Conservation (phyloP, 176 grass and related monocot species). For the Thinopyrum elongatum region DNA sequence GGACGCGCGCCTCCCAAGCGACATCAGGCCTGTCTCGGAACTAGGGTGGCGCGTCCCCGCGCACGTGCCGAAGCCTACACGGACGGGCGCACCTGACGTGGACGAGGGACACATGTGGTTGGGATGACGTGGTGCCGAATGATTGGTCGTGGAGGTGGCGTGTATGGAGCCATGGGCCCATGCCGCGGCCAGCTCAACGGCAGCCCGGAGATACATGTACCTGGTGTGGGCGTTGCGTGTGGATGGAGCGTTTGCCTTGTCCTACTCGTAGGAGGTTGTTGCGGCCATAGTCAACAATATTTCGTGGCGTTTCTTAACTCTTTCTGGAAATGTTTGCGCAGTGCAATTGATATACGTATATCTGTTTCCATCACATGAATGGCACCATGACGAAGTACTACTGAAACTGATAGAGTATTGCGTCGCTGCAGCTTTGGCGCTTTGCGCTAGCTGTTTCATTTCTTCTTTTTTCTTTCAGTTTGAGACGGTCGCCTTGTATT, state of each 20-base stretch:
- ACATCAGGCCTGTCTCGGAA: background rate
- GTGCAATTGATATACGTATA: background rate
- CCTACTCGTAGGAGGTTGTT: background rate
- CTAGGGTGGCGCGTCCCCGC: background rate
- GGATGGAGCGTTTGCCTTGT: background rate
- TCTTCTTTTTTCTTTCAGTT: background rate
- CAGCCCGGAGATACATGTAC: background rate
- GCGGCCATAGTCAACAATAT: background rate
- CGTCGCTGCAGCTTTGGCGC: background rate
- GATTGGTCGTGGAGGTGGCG: constrained; percentile 6
- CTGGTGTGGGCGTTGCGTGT: constrained; percentile 6
- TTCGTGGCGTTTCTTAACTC: no score
- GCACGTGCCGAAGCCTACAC: constrained; percentile 10
- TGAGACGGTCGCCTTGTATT: background rate
- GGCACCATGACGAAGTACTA: background rate
- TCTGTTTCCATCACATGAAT: background rate
- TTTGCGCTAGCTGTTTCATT: background rate
- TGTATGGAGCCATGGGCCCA: background rate
- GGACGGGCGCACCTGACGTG: background rate
- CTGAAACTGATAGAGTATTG: background rate
- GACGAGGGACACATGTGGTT: background rate
- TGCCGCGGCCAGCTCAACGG: constrained; percentile 15
- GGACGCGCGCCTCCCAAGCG: background rate
- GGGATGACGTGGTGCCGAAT: background rate
- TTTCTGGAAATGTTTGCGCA: background rate